Percentiles rank a stretch among this genome's conserved stretches.
Conservation (phyloP, 768 basidiomycete genomes). For the Hortiboletus campestris region DNA sequence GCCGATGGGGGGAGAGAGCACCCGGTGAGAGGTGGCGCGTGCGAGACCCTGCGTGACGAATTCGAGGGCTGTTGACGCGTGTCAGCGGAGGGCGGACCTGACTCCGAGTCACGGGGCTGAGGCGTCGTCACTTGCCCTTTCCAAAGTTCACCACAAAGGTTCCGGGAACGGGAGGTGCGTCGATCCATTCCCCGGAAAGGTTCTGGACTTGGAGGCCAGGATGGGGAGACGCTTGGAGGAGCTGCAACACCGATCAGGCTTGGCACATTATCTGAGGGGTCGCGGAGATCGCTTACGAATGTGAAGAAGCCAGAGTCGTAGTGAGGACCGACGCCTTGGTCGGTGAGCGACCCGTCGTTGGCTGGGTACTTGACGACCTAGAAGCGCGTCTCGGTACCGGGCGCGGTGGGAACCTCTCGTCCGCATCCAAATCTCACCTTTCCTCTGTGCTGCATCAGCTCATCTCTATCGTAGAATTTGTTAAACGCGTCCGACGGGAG, state of each 20-base stretch:
- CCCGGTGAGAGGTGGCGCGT: constrained; percentile 78
- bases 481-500: constrained; percentile 57
- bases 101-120: too few relatives aligned
- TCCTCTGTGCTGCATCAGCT: constrained; percentile 68
- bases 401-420: background rate
- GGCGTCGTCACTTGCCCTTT: constrained; percentile 46
- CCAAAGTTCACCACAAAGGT: constrained; percentile 87
- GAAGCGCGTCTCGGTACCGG: background rate
- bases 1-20: constrained; percentile 58
- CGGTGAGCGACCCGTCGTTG: constrained; percentile 41
- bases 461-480: constrained; percentile 59
- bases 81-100: background rate
- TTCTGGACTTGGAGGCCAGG: constrained; percentile 83
- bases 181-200: constrained; percentile 77
- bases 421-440: constrained; percentile 40
- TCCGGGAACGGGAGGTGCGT: constrained; percentile 71
- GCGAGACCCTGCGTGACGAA: constrained; percentile 74
- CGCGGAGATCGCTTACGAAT: constrained; percentile 43
- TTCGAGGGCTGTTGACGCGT: constrained; percentile 55
- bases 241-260: constrained; percentile 36
- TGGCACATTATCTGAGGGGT: background rate
- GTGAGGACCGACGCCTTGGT: constrained; percentile 84
- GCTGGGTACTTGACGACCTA: constrained; percentile 73
- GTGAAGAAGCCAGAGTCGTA: constrained; percentile 83
- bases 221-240: constrained; percentile 77